phyloP scores from a whole-genome alignment of 2,329 filamentous ascomycete species.

The Immersiporthe knoxdaviesiana region DNA sequence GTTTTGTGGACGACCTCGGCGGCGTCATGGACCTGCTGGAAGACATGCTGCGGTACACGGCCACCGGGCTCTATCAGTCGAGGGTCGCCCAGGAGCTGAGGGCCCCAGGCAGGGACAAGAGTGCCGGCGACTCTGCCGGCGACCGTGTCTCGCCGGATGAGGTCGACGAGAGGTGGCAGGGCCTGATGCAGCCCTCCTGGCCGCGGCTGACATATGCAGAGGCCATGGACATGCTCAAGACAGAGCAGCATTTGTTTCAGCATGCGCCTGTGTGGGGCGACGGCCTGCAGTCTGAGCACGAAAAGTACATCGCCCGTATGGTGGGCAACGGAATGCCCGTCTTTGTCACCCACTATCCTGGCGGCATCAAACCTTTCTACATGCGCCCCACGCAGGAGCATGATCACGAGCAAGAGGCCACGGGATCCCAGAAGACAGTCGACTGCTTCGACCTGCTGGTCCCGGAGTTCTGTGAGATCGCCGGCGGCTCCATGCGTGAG shows the following conservation, averaged over 20 bases:
- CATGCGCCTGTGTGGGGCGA: constrained; percentile 70
- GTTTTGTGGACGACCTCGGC: constrained; percentile 72
- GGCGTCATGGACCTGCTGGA: constrained; percentile 81
- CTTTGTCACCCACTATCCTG: constrained; percentile 94
- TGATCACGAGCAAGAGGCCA: neutral
- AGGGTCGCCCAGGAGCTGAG: constrained; percentile 51
- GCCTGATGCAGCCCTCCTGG: constrained; percentile 66
- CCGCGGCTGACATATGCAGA: constrained; percentile 81
- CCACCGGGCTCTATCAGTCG: constrained; percentile 44
- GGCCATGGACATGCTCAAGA: constrained; percentile 70
- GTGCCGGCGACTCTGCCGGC: constrained; percentile 34
- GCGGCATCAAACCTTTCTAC: constrained; percentile 78
- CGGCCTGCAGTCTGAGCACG: constrained; percentile 88
- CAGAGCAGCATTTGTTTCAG: constrained; percentile 65
- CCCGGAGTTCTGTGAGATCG: constrained; percentile 83
- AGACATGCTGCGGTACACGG: constrained; percentile 67
- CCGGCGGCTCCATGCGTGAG: constrained; percentile 88
- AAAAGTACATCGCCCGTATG: constrained; percentile 76
- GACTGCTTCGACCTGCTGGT: constrained; percentile 91
- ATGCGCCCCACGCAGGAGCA: constrained; percentile 50
- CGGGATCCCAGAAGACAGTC: constrained; percentile 57
- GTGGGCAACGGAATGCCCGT: constrained; percentile 65
- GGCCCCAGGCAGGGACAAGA: constrained; percentile 27
- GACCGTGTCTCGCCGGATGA: constrained; percentile 50
- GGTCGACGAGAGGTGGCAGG: constrained; percentile 72